These are phyloP conservation scores for Rosa multiflora DNA, from an alignment of 306 rosid genomes.

Conservation along the genomic window DNA sequence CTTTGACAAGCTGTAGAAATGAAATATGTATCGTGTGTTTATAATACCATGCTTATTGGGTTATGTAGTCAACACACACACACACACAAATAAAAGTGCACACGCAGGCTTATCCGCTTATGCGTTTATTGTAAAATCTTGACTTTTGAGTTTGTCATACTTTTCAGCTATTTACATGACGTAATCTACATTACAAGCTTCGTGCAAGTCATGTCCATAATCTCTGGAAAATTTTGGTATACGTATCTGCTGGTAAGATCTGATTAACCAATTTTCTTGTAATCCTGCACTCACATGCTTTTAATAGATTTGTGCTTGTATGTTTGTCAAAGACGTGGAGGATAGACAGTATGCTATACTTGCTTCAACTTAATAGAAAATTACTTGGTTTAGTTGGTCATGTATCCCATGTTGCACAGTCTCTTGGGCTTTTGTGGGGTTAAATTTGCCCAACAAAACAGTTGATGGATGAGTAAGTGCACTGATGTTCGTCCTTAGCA, in stretches of 20 bases:
- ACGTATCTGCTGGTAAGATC: constrained; percentile 76
- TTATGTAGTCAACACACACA: neutral
- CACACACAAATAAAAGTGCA: neutral
- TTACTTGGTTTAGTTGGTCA: neutral
- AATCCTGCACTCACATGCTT: constrained; percentile 7
- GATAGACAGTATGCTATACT: neutral
- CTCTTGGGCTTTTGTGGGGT: neutral
- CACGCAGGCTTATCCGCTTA: neutral
- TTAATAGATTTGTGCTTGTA: neutral
- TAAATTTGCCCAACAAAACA: neutral
- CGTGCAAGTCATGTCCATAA: constrained; percentile 84
- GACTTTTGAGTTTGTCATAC: constrained; percentile 18
- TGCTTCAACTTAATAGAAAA: neutral
- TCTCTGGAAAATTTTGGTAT: constrained; percentile 93
- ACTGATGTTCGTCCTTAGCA: neutral
- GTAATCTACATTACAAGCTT: constrained; percentile 90
- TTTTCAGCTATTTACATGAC: constrained; percentile 81
- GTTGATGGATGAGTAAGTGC: neutral
- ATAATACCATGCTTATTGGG: neutral
- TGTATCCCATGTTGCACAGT: neutral
- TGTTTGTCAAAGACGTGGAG: constrained; percentile 9
- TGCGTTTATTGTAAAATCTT: neutral
- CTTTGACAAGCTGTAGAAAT: neutral
- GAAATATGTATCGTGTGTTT: neutral
- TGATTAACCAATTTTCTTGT: constrained; percentile 11